Evolutionary conservation across 148 eudicot species (phyloP), one percentile per base, ranked within the genome.

Genomic region (Rhododendron mucronatum): DNA sequence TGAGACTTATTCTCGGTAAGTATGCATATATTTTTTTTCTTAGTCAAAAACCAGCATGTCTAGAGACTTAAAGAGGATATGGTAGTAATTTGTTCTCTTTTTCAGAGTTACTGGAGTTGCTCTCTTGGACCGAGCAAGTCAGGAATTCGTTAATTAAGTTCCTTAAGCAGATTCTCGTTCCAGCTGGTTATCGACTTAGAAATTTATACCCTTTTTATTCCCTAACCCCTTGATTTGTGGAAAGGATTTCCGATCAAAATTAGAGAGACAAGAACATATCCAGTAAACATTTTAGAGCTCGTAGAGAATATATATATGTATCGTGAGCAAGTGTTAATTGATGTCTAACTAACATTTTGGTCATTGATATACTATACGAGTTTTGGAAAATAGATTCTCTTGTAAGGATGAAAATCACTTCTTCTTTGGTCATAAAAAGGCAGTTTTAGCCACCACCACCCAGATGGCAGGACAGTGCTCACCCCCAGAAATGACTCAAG

Each of bases 1-100:
- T 92, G 84, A 86, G 88, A 82, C 83, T 91, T 86, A 85, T 91
- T 57, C 88, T 93, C 23, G 90, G 95, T 93, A 90, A 90, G 91
- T 76, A 20, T 69, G 61, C 61, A 0, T 55, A 16, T 33, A 61
- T 83, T 33, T 30, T 30, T 9, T 16, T 80, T 53, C 45, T 86
- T 77, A 41, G 41, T 73, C 21, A 39, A 65, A 11, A 78, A 35
- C 41, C 44, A 33, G 76, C 33, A 53, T 78, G 2, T 65, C 33
- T 14, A 57, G 13, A 41, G 78, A 51, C 28, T 26, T 65, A n/a
- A n/a, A 65, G 71, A 65, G 71, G 20, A 47, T 28, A 10, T 7
- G 41, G 2, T 51, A 84, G 21, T 65, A 61, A 80, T 13, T 41
- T 21, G 55, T 23, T 78, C 78, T 79, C 88, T 77, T 85, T 82